These are phyloP conservation scores for Brassica juncea DNA, from an alignment of 345 rosid species.

Conservation along the genomic window DNA sequence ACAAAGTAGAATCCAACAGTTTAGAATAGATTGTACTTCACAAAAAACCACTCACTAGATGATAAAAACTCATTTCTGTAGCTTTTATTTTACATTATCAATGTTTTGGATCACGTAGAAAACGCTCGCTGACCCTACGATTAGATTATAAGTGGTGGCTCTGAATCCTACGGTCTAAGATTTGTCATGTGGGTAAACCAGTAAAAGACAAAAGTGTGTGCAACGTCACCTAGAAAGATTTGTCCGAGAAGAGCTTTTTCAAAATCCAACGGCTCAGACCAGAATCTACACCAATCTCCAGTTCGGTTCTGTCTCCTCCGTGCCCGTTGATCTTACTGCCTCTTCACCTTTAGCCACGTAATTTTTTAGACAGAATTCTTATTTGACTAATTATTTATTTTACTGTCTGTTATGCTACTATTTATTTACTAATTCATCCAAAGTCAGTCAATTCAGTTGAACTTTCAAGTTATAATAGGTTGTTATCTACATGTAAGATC, in stretches of 20 bases:
- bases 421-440: no score
- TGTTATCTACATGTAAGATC: no score
- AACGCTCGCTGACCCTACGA: constrained; percentile 5
- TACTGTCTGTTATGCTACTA: no score
- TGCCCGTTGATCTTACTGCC: constrained; percentile 21
- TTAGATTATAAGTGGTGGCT: constrained; percentile 20
- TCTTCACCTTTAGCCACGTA: constrained; percentile 24
- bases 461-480: no score
- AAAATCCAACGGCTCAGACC: constrained; percentile 37
- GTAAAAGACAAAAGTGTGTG: constrained; percentile 24
- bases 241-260: neutral
- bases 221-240: constrained; percentile 13
- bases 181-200: constrained; percentile 6
- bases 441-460: no score
- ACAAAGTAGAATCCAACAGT: constrained; percentile 19
- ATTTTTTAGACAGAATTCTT: no score
- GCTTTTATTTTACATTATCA: neutral
- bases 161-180: constrained; percentile 31
- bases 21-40: constrained; percentile 6
- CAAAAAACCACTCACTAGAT: neutral
- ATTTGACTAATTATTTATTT: no score
- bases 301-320: constrained; percentile 27
- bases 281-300: constrained; percentile 3
- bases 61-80: neutral
- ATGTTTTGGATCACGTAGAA: neutral